Evolutionary conservation across 176 grass and related monocot genomes (phyloP).

Genomic region (Zea mays): Zm-B73-REFERENCE-NAM-5.0 NC_050100.1:177129501-177130000

Average conservation of each 20-base stretch:
- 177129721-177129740: not conserved
- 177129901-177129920: conserved; percentile 79
- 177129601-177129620: too few species aligned
- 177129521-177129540: too few species aligned
- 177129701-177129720: not conserved
- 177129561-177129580: too few species aligned
- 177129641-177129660: not conserved
- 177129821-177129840: not conserved
- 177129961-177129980: conserved; percentile 91
- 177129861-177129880: conserved; percentile 39
- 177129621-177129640: too few species aligned
- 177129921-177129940: conserved; percentile 92
- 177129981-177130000: conserved; percentile 97
- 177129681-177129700: not conserved
- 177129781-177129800: not conserved
- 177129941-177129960: conserved; percentile 88
- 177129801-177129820: not conserved
- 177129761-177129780: not conserved
- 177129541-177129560: too few species aligned
- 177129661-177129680: not conserved
- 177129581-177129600: too few species aligned
- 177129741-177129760: not conserved
- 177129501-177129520: too few species aligned
- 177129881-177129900: conserved; percentile 96
- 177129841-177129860: not conserved